Evolutionary conservation across 1,284 basidiomycete genomes (phyloP).

Genomic region (Prillingera fragicola): DNA sequence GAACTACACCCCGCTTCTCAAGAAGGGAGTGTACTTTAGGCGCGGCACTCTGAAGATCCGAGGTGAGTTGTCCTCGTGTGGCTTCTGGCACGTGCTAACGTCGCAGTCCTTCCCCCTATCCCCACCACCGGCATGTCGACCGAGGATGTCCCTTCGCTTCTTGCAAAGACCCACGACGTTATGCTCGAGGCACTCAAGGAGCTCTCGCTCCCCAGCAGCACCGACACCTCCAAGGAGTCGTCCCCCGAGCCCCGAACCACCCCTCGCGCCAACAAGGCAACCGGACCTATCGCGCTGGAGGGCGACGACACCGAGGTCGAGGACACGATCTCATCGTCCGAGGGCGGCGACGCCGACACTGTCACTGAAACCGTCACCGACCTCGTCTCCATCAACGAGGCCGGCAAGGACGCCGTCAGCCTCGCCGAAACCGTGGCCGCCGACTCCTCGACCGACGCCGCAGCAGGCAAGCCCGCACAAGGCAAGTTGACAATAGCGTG

Average conservation of each 20-base stretch:
- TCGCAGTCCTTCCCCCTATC: conserved; percentile 52
- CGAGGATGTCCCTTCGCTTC: conserved; percentile 48
- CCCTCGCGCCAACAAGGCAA: neutral
- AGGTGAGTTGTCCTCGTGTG: conserved; percentile 57
- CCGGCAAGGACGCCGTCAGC: conserved; percentile 5
- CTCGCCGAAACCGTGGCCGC: too few relatives aligned
- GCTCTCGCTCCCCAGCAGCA: conserved; percentile 21
- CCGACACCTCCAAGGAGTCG: neutral
- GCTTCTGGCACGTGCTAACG: conserved; percentile 58
- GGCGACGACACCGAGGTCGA: conserved; percentile 1
- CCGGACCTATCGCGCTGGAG: too few relatives aligned
- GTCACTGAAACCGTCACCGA: neutral
- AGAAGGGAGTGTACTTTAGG: conserved; percentile 72
- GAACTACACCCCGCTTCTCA: conserved; percentile 79
- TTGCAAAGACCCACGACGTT: conserved; percentile 45
- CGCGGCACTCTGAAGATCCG: conserved; percentile 74
- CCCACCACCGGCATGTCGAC: conserved; percentile 48
- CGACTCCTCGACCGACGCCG: too few relatives aligned
- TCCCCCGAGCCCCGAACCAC: conserved; percentile 6
- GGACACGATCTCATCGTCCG: neutral
- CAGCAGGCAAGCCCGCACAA: too few relatives aligned
- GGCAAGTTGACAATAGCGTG: conserved; percentile 18
- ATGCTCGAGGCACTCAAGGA: conserved; percentile 48
- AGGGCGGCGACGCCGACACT: neutral
- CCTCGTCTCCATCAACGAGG: neutral